Evolutionary conservation across 169 alveolate species (phyloP), one percentile per base, ranked within the genome.

Genomic region (Plasmodium berghei): DNA sequence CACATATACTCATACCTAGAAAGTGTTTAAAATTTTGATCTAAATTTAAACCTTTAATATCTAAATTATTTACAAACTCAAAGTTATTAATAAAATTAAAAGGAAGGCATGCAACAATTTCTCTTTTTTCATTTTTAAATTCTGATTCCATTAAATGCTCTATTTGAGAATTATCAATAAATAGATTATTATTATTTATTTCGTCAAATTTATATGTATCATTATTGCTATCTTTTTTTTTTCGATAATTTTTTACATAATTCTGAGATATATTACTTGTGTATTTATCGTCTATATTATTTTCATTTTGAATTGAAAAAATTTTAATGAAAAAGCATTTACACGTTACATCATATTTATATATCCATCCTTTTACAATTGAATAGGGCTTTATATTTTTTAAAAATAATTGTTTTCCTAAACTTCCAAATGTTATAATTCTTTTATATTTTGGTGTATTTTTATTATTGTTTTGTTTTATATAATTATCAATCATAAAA

Each of bases 291-390:
- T 10, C 42, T 48, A 10, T 26, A 28, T 48, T 28, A 5, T 16
- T 9, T 1, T 14, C 87, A 66, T 86, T 71, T 42, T 26, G 22
- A 8, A 86, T 34, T 5, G 87, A 48, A 54, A 70, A 86, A 24
- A 86, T 26, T 71, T 62, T 86, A 16, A 86, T 74, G 42, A 59
- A 66, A 66, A 86, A 86, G 14, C 63, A 86, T 45, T 71, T 86
- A 34, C 61, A 46, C 22, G 22, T 9, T 12, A 42, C 20, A 86
- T 86, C 91, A 40, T 46, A 71, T 28, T 86, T 86, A 42, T 48
- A 86, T 22, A 86, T 71, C 91, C 91, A 86, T 28, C 91, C 91
- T 42, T 49, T 63, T 45, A 86, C 91, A n/a, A 86, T 40, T 16
- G 91, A 86, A 70, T 71, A 5, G 9, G 62, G 18, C 28, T 14